A percentile compares a stretch with the other conserved stretches of the same genome.
phyloP scores from a whole-genome alignment of 495 filamentous ascomycete genomes.

The Penicillium verhagenii region DNA sequence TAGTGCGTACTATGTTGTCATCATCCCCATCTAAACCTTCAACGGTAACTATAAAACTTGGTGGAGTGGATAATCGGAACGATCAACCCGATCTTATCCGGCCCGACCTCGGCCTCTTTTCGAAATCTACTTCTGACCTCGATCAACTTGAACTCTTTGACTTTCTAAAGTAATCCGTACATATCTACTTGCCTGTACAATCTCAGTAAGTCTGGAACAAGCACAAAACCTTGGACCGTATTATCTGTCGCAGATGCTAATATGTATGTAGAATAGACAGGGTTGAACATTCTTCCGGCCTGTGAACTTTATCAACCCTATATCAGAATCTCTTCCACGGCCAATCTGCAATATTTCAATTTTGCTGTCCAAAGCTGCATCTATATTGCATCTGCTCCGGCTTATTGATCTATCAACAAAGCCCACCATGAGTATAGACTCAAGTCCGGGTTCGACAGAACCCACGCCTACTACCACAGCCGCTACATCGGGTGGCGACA shows the following conservation, averaged over 20 bases:
- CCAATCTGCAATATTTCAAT: not conserved
- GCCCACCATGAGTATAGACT: constrained; percentile 1
- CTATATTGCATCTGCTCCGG: not conserved
- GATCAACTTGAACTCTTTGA: not conserved
- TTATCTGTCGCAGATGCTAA: not conserved
- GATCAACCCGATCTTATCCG: constrained; percentile 20
- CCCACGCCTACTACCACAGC: not conserved
- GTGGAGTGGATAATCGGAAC: constrained; percentile 13
- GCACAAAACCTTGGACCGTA: not conserved
- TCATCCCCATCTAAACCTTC: not conserved
- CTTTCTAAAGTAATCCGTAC: not conserved
- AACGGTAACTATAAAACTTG: no score
- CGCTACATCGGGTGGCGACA: not conserved
- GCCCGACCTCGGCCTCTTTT: constrained; percentile 17
- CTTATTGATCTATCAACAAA: no score
- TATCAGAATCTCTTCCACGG: not conserved
- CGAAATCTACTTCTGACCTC: not conserved
- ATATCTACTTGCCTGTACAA: no score
- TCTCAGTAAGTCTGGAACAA: not conserved
- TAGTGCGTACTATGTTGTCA: not conserved
- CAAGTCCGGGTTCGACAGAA: not conserved
- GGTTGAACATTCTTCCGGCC: not conserved
- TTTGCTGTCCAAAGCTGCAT: not conserved
- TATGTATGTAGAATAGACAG: not conserved
- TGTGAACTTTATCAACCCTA: not conserved